Evolutionary conservation across 208 protist genomes (phyloP).

Genomic region (Crithidia fasciculata): DNA sequence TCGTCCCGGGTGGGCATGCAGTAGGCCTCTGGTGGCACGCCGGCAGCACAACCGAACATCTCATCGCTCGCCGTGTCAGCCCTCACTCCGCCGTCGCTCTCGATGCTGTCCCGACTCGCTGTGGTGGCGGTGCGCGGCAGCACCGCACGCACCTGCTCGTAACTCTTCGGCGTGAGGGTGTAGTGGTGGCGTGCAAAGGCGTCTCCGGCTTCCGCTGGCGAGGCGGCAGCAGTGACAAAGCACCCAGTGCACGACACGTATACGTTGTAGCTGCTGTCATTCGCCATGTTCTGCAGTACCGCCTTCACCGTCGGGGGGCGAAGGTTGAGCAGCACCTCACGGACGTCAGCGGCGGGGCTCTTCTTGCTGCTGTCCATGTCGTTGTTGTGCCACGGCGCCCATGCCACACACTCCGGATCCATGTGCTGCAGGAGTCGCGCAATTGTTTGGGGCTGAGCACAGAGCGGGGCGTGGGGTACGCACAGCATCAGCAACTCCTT

Average conservation of each 20-base stretch:
- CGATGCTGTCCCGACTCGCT: background rate
- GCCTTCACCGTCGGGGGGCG: background rate
- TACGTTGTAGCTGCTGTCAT: conserved; percentile 30
- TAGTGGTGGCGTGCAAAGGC: conserved; percentile 20
- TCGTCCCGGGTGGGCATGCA: conserved; percentile 1
- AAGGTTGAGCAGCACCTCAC: too few species aligned
- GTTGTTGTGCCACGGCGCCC: too few species aligned
- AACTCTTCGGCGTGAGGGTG: background rate
- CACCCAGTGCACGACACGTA: conserved; percentile 40
- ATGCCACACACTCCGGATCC: too few species aligned
- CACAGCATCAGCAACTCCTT: conserved; percentile 6
- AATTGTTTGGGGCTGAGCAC: background rate
- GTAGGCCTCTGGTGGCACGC: background rate
- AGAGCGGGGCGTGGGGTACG: conserved; percentile 22
- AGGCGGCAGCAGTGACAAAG: conserved; percentile 36
- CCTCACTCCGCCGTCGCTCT: background rate
- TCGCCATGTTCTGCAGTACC: too few species aligned
- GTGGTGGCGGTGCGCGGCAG: background rate
- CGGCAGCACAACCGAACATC: too few species aligned
- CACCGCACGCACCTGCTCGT: background rate
- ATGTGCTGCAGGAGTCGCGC: too few species aligned
- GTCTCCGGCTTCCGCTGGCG: conserved; percentile 31
- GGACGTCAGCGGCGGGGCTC: too few species aligned
- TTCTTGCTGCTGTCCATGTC: background rate
- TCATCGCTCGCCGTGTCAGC: background rate